Conservation (phyloP, 495 filamentous ascomycete genomes). For the Penicillium fimorum region DNA sequence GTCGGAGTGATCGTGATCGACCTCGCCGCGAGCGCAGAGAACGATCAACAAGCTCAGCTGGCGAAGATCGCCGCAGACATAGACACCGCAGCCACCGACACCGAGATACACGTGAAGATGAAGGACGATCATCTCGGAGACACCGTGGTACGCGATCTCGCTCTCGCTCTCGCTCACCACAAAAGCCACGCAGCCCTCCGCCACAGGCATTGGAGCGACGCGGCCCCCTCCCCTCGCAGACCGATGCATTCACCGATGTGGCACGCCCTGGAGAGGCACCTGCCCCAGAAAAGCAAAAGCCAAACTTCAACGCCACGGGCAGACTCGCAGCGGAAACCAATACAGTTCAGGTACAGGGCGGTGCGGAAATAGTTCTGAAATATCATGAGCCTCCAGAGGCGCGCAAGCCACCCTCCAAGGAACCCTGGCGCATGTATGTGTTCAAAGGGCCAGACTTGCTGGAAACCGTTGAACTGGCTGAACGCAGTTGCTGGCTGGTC, state of each 20-base stretch:
- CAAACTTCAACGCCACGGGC: slow-evolving; percentile 80
- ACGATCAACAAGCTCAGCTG: slow-evolving; percentile 21
- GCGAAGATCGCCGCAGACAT: slow-evolving; percentile 31
- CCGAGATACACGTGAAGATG: slow-evolving; percentile 29
- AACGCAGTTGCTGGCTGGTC: slow-evolving; percentile 84
- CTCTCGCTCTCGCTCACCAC: slow-evolving; percentile 38
- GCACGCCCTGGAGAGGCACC: slow-evolving; percentile 36
- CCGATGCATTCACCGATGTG: slow-evolving; percentile 62
- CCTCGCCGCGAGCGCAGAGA: slow-evolving; percentile 30
- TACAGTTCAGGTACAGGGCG: slow-evolving; percentile 67
- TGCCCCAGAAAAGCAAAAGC: slow-evolving; percentile 69
- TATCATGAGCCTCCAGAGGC: slow-evolving; percentile 95
- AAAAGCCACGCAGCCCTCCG: slow-evolving; percentile 27
- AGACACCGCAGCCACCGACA: slow-evolving; percentile 34
- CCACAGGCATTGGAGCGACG: slow-evolving; percentile 36
- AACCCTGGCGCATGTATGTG: slow-evolving; percentile 85
- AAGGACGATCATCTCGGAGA: slow-evolving; percentile 27
- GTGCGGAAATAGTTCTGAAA: slow-evolving; percentile 70
- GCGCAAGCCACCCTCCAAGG: slow-evolving; percentile 75
- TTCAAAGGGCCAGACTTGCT: slow-evolving; percentile 83
- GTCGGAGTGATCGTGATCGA: slow-evolving; percentile 28
- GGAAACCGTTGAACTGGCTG: slow-evolving; percentile 72
- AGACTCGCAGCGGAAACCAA: slow-evolving; percentile 86
- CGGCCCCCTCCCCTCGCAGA: slow-evolving; percentile 68
- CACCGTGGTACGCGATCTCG: slow-evolving; percentile 29